These are phyloP conservation scores for Agroathelia rolfsii DNA, from an alignment of 1,284 basidiomycete genomes.

Conservation along the genomic window DNA sequence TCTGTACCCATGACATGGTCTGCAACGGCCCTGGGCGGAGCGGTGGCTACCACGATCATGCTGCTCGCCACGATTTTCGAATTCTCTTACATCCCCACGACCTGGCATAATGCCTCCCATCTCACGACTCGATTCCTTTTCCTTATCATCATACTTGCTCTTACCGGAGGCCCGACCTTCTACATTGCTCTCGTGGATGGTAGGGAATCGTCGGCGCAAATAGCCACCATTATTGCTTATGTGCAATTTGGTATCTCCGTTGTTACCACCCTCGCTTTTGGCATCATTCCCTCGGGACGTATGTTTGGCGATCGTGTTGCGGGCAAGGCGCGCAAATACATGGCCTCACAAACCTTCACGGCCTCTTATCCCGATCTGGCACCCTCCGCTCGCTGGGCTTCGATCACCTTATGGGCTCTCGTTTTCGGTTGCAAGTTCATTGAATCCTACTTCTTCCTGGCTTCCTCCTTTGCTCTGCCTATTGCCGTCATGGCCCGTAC, in stretches of 20 bases:
- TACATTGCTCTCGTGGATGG: constrained; percentile 80
- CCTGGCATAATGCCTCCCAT: constrained; percentile 95
- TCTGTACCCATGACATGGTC: constrained; percentile 85
- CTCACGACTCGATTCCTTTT: constrained; percentile 83
- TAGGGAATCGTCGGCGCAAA: constrained; percentile 33
- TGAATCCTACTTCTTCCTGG: constrained; percentile 95
- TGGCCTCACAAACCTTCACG: constrained; percentile 95
- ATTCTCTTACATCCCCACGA: constrained; percentile 93
- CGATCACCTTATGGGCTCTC: constrained; percentile 79
- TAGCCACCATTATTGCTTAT: constrained; percentile 79
- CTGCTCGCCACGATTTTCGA: constrained; percentile 84
- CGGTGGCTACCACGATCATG: constrained; percentile 86
- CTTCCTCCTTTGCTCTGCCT: constrained; percentile 84
- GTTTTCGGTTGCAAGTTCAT: constrained; percentile 88
- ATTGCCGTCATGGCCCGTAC: constrained; percentile 89
- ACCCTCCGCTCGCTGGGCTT: constrained; percentile 61
- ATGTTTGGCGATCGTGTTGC: constrained; percentile 91
- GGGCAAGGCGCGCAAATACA: constrained; percentile 85
- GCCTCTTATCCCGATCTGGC: constrained; percentile 82
- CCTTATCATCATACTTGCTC: constrained; percentile 75
- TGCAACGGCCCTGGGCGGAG: constrained; percentile 85
- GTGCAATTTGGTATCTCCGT: constrained; percentile 87
- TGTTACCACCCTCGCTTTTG: constrained; percentile 70
- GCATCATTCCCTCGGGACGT: constrained; percentile 81
- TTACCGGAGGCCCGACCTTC: constrained; percentile 84